phyloP scores from a whole-genome alignment of 2,329 filamentous ascomycete species.

The Huntiella decipiens region DNA sequence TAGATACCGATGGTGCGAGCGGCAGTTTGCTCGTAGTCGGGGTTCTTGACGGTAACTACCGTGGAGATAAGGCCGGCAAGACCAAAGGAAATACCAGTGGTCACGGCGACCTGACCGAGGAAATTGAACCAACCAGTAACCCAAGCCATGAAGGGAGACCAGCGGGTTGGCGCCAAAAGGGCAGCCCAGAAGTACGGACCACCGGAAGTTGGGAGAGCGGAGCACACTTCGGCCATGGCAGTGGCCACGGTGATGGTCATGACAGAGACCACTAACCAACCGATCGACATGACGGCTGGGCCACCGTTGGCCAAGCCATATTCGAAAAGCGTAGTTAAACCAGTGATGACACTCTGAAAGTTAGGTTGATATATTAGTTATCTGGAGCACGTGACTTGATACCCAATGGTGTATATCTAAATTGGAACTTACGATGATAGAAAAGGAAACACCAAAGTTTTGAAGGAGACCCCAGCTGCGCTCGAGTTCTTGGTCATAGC shows the following conservation, averaged over 20 bases:
- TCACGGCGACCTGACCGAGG: conserved; percentile 24
- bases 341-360: conserved; percentile 36
- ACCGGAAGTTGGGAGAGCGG: conserved; percentile 37
- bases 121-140: conserved; percentile 25
- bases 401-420: not conserved
- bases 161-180: conserved; percentile 28
- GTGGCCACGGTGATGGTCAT: conserved; percentile 27
- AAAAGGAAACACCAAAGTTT: conserved; percentile 43
- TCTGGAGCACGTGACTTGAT: not conserved
- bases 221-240: conserved; percentile 40
- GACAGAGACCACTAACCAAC: conserved; percentile 31
- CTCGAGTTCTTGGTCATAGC: conserved; percentile 32
- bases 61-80: conserved; percentile 22
- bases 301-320: conserved; percentile 37
- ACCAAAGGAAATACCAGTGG: conserved; percentile 24
- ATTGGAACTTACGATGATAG: conserved; percentile 32
- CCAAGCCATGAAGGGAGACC: conserved; percentile 12
- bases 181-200: conserved; percentile 44
- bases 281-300: conserved; percentile 34
- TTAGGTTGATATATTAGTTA: not conserved
- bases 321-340: conserved; percentile 37
- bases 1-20: conserved; percentile 37
- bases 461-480: conserved; percentile 39
- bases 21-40: conserved; percentile 15
- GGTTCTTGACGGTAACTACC: conserved; percentile 20